A percentile compares a stretch with the other conserved stretches of the same genome.
Evolutionary conservation across 176 grass and related monocot species (phyloP).

Genomic region (Typha latifolia): DNA sequence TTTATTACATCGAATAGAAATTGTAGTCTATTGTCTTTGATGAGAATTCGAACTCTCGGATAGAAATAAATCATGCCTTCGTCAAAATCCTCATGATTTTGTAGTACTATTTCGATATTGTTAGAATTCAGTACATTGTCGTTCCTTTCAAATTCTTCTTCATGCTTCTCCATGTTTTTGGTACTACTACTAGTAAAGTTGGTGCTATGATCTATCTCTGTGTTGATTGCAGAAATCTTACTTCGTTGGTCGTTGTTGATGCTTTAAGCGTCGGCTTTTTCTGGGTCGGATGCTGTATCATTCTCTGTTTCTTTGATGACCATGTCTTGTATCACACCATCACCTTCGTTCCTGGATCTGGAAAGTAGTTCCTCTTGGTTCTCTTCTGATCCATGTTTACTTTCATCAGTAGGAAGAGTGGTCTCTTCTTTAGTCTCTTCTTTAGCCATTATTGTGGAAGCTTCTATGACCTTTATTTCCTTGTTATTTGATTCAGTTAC

Average conservation of each 20-base stretch:
- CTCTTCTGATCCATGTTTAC: background rate
- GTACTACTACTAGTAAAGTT: background rate
- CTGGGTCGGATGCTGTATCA: too few relatives aligned
- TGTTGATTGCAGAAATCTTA: background rate
- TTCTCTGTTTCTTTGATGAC: too few relatives aligned
- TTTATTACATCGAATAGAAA: too few relatives aligned
- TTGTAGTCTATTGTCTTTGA: too few relatives aligned
- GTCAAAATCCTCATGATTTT: background rate
- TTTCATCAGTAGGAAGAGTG: background rate
- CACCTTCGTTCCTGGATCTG: background rate
- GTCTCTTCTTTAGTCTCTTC: too few relatives aligned
- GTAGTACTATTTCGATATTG: background rate
- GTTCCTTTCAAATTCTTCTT: background rate
- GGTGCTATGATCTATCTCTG: background rate
- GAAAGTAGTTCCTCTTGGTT: background rate
- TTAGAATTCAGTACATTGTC: background rate
- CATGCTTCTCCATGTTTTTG: background rate
- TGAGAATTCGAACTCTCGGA: too few relatives aligned
- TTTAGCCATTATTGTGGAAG: too few relatives aligned
- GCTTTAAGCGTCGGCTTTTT: too few relatives aligned
- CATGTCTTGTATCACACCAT: background rate
- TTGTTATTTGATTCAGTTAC: background rate
- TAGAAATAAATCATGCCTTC: too few relatives aligned
- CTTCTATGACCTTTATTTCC: background rate
- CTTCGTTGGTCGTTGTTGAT: background rate